Percentiles rank a stretch among this genome's conserved stretches.
phyloP scores from a whole-genome alignment of 768 basidiomycete genomes.

The Pleurotus salmoneostramineus region DNA sequence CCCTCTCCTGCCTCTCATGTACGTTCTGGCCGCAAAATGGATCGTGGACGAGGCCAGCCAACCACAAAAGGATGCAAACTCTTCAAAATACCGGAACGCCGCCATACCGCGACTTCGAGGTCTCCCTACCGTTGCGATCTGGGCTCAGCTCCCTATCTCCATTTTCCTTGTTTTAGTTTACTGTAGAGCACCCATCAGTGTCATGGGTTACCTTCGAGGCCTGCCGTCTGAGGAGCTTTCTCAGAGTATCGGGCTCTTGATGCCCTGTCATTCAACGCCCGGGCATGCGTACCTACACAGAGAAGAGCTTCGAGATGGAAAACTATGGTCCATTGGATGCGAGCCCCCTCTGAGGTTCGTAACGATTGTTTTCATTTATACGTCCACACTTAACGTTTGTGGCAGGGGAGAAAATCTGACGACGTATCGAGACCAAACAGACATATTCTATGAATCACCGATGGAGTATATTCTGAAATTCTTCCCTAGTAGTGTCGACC shows the following conservation, averaged over 20 bases:
- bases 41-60: constrained; percentile 44
- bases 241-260: constrained; percentile 68
- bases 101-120: constrained; percentile 26
- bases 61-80: neutral
- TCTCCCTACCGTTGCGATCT: constrained; percentile 36
- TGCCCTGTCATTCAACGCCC: constrained; percentile 97
- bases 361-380: constrained; percentile 9
- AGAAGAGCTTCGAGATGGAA: constrained; percentile 45
- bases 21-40: constrained; percentile 74
- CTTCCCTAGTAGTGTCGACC: constrained; percentile 65
- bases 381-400: constrained; percentile 8
- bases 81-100: neutral
- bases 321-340: constrained; percentile 85
- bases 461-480: constrained; percentile 55
- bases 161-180: constrained; percentile 74
- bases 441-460: constrained; percentile 77
- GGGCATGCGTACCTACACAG: constrained; percentile 87
- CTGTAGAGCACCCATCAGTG: constrained; percentile 72
- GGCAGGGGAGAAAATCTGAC: constrained; percentile 45
- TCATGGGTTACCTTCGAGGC: constrained; percentile 62
- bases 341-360: constrained; percentile 86
- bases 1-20: constrained; percentile 80
- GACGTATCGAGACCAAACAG: constrained; percentile 76
- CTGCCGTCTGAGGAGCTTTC: constrained; percentile 45
- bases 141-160: constrained; percentile 57